Base-by-base conservation (phyloP, 805 yeast species). In the Saturnispora silvae region DNA sequence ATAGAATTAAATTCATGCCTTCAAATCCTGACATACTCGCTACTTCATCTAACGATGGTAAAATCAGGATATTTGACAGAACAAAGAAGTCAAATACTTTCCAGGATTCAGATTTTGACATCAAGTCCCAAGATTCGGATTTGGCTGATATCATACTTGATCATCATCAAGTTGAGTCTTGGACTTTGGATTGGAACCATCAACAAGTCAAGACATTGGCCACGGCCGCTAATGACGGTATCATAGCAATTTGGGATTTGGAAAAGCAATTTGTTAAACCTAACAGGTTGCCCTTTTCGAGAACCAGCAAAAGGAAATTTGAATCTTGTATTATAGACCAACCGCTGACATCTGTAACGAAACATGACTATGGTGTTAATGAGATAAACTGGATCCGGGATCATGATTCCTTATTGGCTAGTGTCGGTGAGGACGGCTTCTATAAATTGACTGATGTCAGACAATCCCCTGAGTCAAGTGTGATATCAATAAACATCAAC, bases 21-120 rank as follows among this genome's bases (percentile, higher is more conserved):
- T 89, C 81, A 46, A 87, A 87, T 49, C 92, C 92, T 2, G 92
- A 86, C 50, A 51, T 87, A 4, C 65, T 87, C 4, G 84, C 87
- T 2, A 70, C 85, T 15, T 72, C 77, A 8, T 74, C 81, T 30
- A 73, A 79, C 29, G 54, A 60, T 23, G 96, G 96, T 1, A 62
- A 68, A 11, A 63, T 79, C 10, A 72, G 68, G 35, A 59, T 87
- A 4, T 83, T 77, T 56, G 94, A 87, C 55, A 67, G 92, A 47
- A 86, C 96, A 0, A 85, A 83, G 53, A 94, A 84, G 54, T 68
- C 85, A 11, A 57, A 54, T 34, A 50, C 43, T 24, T 56, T 42
- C 29, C 38, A 38, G 4, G 80, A 81, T 13, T 13, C 33, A 17
- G 40, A 35, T 19, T 14, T 31, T 14, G 37, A 38, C 8, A 9